phyloP scores from a whole-genome alignment of 1,139 yeast genomes.

The Meyerozyma athensensis region DNA sequence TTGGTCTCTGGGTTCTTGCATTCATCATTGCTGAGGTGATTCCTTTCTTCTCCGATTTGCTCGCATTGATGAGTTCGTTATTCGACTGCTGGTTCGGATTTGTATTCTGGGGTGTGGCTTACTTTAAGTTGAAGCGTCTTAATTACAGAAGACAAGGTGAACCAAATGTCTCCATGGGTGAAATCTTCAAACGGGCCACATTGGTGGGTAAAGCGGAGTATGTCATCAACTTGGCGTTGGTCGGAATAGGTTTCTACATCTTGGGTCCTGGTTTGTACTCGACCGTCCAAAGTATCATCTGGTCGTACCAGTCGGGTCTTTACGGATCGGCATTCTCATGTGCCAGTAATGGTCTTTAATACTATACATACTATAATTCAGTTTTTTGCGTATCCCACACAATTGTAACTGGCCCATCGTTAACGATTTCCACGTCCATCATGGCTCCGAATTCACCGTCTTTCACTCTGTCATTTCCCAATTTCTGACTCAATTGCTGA shows the following conservation, averaged over 20 bases:
- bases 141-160: conserved; percentile 8
- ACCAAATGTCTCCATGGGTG: conserved; percentile 10
- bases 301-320: conserved; percentile 40
- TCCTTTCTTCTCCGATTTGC: conserved; percentile 56
- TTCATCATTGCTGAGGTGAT: conserved; percentile 58
- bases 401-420: conserved; percentile 82
- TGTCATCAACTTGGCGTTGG: conserved; percentile 31
- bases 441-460: conserved; percentile 94
- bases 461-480: conserved; percentile 62
- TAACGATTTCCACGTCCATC: conserved; percentile 87
- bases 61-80: conserved; percentile 57
- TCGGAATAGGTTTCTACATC: conserved; percentile 46
- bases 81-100: conserved; percentile 66
- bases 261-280: conserved; percentile 59
- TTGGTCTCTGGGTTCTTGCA: conserved; percentile 47
- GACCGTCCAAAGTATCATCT: conserved; percentile 48
- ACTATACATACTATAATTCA: background rate
- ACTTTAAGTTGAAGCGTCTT: conserved; percentile 35
- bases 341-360: conserved; percentile 35
- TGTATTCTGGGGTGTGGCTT: conserved; percentile 64
- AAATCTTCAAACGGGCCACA: conserved; percentile 17
- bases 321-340: conserved; percentile 52
- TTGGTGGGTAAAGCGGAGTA: conserved; percentile 26
- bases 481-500: conserved; percentile 37
- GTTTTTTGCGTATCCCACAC: conserved; percentile 51